A percentile compares a stretch with the other conserved stretches of the same genome.
These are phyloP conservation scores for Papilionanthe hybrid DNA, from an alignment of 116 monocot species.

Conservation along the genomic window DNA sequence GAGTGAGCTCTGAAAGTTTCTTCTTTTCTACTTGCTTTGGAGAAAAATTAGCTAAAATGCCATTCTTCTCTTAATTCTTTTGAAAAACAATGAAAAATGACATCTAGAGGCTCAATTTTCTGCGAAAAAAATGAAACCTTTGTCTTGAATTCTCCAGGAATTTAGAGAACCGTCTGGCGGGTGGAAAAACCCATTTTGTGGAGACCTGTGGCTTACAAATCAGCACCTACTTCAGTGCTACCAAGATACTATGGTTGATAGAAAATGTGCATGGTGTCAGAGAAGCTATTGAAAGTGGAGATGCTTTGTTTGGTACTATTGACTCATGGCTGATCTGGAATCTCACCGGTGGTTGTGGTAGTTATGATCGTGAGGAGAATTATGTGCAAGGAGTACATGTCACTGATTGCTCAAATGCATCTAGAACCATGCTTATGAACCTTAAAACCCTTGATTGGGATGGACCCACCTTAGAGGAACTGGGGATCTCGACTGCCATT, in stretches of 20 bases:
- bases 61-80: not conserved
- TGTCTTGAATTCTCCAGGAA: conserved; percentile 44
- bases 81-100: not conserved
- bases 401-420: conserved; percentile 90
- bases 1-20: not conserved
- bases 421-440: conserved; percentile 94
- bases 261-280: conserved; percentile 68
- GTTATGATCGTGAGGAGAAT: conserved; percentile 13
- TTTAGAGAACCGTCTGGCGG: conserved; percentile 67
- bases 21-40: not conserved
- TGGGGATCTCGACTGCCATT: conserved; percentile 55
- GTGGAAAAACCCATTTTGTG: conserved; percentile 74
- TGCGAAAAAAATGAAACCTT: not conserved
- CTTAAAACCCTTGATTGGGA: conserved; percentile 81
- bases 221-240: conserved; percentile 91
- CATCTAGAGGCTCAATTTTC: not conserved
- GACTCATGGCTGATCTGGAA: conserved; percentile 97
- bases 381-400: conserved; percentile 48
- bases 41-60: not conserved
- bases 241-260: conserved; percentile 84
- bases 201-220: conserved; percentile 82
- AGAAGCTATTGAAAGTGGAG: conserved; percentile 50
- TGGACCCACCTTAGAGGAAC: conserved; percentile 45
- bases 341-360: conserved; percentile 63
- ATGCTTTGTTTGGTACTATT: conserved; percentile 82